These are phyloP conservation scores for Luffa acutangula DNA, from an alignment of 306 rosid genomes.

Conservation along the genomic window DNA sequence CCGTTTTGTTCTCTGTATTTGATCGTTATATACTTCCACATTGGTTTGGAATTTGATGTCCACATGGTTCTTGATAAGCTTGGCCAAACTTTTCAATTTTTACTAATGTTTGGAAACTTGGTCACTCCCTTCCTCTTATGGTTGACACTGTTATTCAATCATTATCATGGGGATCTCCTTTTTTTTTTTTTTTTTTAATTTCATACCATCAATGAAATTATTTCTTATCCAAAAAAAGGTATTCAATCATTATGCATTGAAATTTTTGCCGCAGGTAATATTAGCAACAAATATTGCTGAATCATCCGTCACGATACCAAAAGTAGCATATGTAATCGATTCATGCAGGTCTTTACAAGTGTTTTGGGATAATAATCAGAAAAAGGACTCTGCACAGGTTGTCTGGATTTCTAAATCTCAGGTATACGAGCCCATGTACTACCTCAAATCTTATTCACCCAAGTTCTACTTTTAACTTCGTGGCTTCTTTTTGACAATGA, in stretches of 20 bases:
- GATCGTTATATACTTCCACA: neutral
- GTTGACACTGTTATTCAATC: neutral
- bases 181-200: too few species aligned
- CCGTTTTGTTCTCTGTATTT: neutral
- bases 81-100: neutral
- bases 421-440: slow-evolving; percentile 23
- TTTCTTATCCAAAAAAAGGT: neutral
- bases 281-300: slow-evolving; percentile 91
- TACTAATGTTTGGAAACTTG: neutral
- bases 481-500: slow-evolving; percentile 2
- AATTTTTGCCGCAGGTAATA: slow-evolving; percentile 46
- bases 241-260: neutral
- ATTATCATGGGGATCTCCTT: too few species aligned
- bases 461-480: neutral
- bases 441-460: neutral
- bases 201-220: too few species aligned
- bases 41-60: neutral
- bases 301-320: slow-evolving; percentile 89
- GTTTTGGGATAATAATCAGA: slow-evolving; percentile 44
- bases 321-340: slow-evolving; percentile 85
- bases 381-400: slow-evolving; percentile 49
- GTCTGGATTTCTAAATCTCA: slow-evolving; percentile 92
- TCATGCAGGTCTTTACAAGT: slow-evolving; percentile 87
- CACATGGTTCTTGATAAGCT: neutral
- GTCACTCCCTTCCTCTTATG: neutral